These are phyloP conservation scores for Yarrowia divulgata DNA, from an alignment of 805 yeast species.

Conservation along the genomic window DNA sequence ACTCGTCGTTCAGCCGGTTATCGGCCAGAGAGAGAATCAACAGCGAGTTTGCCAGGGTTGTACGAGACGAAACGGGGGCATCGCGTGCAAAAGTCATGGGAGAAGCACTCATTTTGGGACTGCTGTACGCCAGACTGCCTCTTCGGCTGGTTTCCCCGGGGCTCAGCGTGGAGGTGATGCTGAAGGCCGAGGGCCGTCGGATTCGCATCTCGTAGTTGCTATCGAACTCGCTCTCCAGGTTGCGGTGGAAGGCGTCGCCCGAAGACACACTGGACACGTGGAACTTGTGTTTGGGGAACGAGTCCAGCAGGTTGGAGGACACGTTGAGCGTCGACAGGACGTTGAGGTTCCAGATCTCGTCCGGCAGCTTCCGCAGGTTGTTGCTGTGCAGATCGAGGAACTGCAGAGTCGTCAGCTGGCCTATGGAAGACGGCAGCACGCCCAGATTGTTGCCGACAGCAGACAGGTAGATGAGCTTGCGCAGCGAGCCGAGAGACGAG, in stretches of 20 bases:
- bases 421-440: slow-evolving; percentile 69
- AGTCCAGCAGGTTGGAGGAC: slow-evolving; percentile 72
- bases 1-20: slow-evolving; percentile 80
- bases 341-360: slow-evolving; percentile 68
- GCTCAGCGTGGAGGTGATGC: slow-evolving; percentile 23
- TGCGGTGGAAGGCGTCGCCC: slow-evolving; percentile 40
- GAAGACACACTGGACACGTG: slow-evolving; percentile 47
- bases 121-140: slow-evolving; percentile 25
- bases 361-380: slow-evolving; percentile 73
- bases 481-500: slow-evolving; percentile 64
- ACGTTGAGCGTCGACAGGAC: slow-evolving; percentile 68
- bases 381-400: slow-evolving; percentile 83
- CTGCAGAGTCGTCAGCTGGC: slow-evolving; percentile 64
- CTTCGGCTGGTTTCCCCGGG: slow-evolving; percentile 32
- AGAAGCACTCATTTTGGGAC: slow-evolving; percentile 35
- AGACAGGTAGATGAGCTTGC: slow-evolving; percentile 69
- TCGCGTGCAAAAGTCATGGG: slow-evolving; percentile 30
- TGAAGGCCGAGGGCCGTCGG: slow-evolving; percentile 35
- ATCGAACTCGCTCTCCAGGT: slow-evolving; percentile 39
- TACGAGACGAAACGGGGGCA: slow-evolving; percentile 16
- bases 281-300: slow-evolving; percentile 58
- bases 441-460: slow-evolving; percentile 77
- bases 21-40: slow-evolving; percentile 73
- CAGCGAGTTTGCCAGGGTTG: slow-evolving; percentile 58
- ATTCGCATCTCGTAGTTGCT: slow-evolving; percentile 41